These are phyloP conservation scores for Exophiala dermatitidis DNA, from an alignment of 2,329 filamentous ascomycete genomes.

Conservation along the genomic window DNA sequence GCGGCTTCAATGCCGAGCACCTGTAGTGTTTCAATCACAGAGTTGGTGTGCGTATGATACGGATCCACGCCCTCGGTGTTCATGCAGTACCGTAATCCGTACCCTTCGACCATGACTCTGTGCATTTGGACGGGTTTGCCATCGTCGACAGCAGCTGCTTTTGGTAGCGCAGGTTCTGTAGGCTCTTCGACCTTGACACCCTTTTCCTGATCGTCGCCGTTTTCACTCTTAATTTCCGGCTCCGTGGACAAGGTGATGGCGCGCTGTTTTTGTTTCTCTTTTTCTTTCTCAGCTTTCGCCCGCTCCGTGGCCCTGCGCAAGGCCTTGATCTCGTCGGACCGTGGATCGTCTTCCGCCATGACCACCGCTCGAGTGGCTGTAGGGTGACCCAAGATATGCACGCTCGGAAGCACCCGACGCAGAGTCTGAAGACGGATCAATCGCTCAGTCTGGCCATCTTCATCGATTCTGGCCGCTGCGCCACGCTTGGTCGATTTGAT, in stretches of 20 bases:
- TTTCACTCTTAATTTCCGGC: constrained; percentile 17
- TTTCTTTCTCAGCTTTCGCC: not conserved
- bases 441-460: constrained; percentile 53
- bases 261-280: not conserved
- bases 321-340: constrained; percentile 24
- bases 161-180: not conserved
- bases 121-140: constrained; percentile 61
- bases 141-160: constrained; percentile 37
- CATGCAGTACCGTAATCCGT: constrained; percentile 83
- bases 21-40: constrained; percentile 78
- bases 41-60: constrained; percentile 67
- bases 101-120: constrained; percentile 84
- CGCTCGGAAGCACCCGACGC: constrained; percentile 69
- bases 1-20: constrained; percentile 94
- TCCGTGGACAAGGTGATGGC: constrained; percentile 5
- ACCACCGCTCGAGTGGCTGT: constrained; percentile 58
- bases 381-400: constrained; percentile 86
- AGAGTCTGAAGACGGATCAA: constrained; percentile 76
- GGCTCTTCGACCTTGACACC: constrained; percentile 17
- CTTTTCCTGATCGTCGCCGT: not conserved
- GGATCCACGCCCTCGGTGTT: constrained; percentile 86
- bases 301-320: constrained; percentile 10
- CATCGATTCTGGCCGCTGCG: constrained; percentile 38
- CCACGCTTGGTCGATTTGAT: constrained; percentile 40
- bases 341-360: constrained; percentile 28